These are phyloP conservation scores for Tolypocladium paradoxum DNA, from an alignment of 2,329 filamentous ascomycete genomes.

Conservation along the genomic window DNA sequence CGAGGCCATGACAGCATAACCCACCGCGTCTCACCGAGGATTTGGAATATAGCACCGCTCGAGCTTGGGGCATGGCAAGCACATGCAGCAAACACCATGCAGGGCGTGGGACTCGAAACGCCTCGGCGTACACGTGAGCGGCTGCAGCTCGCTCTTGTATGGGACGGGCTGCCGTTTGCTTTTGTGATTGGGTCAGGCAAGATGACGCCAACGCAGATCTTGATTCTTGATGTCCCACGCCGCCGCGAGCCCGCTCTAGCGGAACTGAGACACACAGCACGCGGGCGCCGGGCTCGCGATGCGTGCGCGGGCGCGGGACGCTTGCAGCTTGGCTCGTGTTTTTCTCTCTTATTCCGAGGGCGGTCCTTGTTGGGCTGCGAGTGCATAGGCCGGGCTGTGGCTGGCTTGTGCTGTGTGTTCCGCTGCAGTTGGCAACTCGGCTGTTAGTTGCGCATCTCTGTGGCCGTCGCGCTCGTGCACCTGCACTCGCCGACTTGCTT, in stretches of 20 bases:
- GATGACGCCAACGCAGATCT: constrained; percentile 1
- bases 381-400: too few species aligned
- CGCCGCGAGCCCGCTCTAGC: background rate
- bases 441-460: background rate
- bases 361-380: too few species aligned
- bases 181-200: constrained; percentile 1
- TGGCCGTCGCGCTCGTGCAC: background rate
- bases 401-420: background rate
- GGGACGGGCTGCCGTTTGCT: background rate
- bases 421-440: background rate
- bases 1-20: background rate
- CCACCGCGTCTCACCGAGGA: too few species aligned
- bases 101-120: background rate
- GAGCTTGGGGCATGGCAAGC: background rate
- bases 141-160: background rate
- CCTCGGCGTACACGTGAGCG: background rate
- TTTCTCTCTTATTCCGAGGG: background rate
- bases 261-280: background rate
- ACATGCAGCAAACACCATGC: background rate
- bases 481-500: background rate
- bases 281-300: background rate
- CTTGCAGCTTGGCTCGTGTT: background rate
- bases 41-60: background rate
- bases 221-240: background rate
- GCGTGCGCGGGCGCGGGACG: background rate